These are phyloP conservation scores for Mallotus japonicus DNA, from an alignment of 441 rosid species.

Conservation along the genomic window DNA sequence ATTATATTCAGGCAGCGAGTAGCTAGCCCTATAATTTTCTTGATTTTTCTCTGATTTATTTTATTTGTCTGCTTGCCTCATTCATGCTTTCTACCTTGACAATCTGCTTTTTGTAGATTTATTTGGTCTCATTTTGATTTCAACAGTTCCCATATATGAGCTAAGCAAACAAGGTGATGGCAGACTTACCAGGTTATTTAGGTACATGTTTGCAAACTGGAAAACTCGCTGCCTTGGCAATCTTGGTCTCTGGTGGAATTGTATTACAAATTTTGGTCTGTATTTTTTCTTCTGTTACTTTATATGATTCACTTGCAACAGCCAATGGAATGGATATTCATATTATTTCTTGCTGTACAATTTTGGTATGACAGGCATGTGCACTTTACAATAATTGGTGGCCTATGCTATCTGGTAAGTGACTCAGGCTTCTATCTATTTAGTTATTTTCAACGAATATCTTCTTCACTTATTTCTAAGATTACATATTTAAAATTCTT, in stretches of 20 bases:
- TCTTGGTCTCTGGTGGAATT: constrained; percentile 82
- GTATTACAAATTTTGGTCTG: constrained; percentile 88
- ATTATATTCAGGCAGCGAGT: not conserved
- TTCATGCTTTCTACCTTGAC: not conserved
- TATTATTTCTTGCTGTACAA: constrained; percentile 15
- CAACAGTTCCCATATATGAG: constrained; percentile 33
- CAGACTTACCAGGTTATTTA: constrained; percentile 71
- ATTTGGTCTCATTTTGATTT: constrained; percentile 20
- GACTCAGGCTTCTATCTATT: not conserved
- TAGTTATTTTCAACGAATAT: not conserved
- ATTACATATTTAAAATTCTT: not conserved
- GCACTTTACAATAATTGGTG: constrained; percentile 95
- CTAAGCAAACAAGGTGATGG: constrained; percentile 50
- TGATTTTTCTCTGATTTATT: not conserved
- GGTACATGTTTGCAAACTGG: constrained; percentile 79
- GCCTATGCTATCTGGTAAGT: constrained; percentile 93
- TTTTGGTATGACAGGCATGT: constrained; percentile 64
- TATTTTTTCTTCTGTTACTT: constrained; percentile 5
- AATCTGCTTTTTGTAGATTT: not conserved
- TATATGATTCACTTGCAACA: not conserved
- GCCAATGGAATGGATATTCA: not conserved
- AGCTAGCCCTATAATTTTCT: too few relatives aligned
- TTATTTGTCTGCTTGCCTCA: not conserved
- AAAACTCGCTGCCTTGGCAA: constrained; percentile 77
- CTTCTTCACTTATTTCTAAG: not conserved